These are phyloP conservation scores for Trichosporon sp. DNA, from an alignment of 1,284 basidiomycete species.

Conservation along the genomic window DNA sequence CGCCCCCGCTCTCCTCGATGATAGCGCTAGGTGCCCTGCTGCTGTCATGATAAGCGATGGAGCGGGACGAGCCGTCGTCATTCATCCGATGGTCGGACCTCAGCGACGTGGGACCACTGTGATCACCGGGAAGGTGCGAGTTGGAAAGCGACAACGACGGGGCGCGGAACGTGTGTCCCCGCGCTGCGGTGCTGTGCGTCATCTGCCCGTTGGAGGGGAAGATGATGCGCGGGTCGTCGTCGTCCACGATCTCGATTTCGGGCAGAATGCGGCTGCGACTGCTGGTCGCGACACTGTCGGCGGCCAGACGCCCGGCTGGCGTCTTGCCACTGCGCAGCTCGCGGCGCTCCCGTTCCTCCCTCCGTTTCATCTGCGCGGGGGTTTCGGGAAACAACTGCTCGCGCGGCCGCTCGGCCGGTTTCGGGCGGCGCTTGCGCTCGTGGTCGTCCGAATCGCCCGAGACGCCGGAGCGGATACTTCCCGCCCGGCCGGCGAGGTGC, in stretches of 20 bases:
- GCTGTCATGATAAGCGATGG: slow-evolving; percentile 16
- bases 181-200: slow-evolving; percentile 41
- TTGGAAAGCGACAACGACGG: slow-evolving; percentile 25
- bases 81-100: neutral
- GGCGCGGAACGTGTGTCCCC: slow-evolving; percentile 26
- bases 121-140: neutral
- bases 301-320: slow-evolving; percentile 10
- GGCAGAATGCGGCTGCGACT: slow-evolving; percentile 44
- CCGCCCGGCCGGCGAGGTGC: neutral
- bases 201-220: slow-evolving; percentile 43
- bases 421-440: slow-evolving; percentile 20
- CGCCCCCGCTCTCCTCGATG: slow-evolving; percentile 48
- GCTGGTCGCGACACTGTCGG: slow-evolving; percentile 18
- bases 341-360: slow-evolving; percentile 51
- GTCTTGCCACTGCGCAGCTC: slow-evolving; percentile 22
- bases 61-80: slow-evolving; percentile 5
- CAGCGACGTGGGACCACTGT: slow-evolving; percentile 21
- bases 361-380: slow-evolving; percentile 49
- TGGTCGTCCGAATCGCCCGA: slow-evolving; percentile 18
- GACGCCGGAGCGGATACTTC: slow-evolving; percentile 13
- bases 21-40: slow-evolving; percentile 38
- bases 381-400: slow-evolving; percentile 53
- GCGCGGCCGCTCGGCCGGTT: slow-evolving; percentile 45
- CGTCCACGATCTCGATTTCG: slow-evolving; percentile 54
- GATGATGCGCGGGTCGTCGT: slow-evolving; percentile 52